Conservation (phyloP, 345 rosid genomes). For the Microcos paniculata region DNA sequence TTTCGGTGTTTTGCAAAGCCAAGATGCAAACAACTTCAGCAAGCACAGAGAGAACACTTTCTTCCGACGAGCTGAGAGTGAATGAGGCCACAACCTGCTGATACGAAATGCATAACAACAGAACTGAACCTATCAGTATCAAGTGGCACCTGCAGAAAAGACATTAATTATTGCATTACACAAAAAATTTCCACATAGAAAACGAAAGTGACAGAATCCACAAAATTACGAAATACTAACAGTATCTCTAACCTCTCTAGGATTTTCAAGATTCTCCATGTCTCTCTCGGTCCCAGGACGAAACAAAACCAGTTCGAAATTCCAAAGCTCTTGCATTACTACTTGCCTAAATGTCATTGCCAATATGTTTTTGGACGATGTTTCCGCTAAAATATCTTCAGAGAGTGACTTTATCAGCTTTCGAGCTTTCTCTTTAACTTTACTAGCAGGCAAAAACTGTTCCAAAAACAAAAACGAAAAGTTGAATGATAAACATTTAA, state of each 20-base stretch:
- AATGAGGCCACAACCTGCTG: constrained; percentile 73
- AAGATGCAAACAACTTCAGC: constrained; percentile 68
- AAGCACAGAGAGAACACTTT: constrained; percentile 57
- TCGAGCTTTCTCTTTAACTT: constrained; percentile 70
- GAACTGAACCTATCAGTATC: constrained; percentile 62
- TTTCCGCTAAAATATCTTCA: constrained; percentile 43
- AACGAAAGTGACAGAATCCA: background rate
- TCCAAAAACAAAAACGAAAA: background rate
- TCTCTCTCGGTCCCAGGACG: constrained; percentile 70
- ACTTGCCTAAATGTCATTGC: constrained; percentile 93
- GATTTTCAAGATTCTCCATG: constrained; percentile 60
- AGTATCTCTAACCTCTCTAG: constrained; percentile 65
- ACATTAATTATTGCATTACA: constrained; percentile 36
- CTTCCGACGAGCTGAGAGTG: constrained; percentile 59
- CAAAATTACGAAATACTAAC: constrained; percentile 7
- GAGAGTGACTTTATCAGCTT: constrained; percentile 43
- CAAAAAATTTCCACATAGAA: constrained; percentile 16
- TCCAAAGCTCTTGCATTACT: constrained; percentile 71
- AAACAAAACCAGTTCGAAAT: constrained; percentile 65
- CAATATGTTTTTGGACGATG: constrained; percentile 59
- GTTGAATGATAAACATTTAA: background rate
- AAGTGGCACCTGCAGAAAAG: constrained; percentile 44
- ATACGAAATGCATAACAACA: constrained; percentile 53
- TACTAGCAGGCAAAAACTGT: constrained; percentile 85
- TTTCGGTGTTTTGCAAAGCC: constrained; percentile 67